Evolutionary conservation across 768 basidiomycete genomes (phyloP).

Genomic region (Agrocybe chaxingu): DNA sequence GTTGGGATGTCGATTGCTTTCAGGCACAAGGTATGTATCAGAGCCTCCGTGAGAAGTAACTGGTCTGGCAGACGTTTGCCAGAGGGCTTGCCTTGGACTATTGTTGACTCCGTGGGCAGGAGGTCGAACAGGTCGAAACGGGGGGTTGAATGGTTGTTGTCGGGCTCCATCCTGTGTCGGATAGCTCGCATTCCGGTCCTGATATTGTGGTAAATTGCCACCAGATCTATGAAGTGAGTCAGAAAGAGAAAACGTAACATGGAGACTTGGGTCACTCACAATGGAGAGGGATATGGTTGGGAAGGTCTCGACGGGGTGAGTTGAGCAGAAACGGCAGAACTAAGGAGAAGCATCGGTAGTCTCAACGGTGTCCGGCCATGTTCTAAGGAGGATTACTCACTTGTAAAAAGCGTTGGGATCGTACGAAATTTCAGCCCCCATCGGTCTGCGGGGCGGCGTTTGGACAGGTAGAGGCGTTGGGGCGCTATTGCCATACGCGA

Average conservation of each 20-base stretch:
- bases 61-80: slow-evolving; percentile 7
- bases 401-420: slow-evolving; percentile 52
- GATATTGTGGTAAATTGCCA: too few relatives aligned
- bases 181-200: too few relatives aligned
- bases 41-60: neutral
- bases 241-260: too few relatives aligned
- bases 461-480: slow-evolving; percentile 3
- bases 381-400: slow-evolving; percentile 27
- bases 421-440: slow-evolving; percentile 6
- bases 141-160: neutral
- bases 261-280: neutral
- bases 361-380: neutral
- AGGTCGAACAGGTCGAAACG: neutral
- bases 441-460: neutral
- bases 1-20: slow-evolving; percentile 1
- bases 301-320: slow-evolving; percentile 18
- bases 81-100: slow-evolving; percentile 2
- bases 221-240: too few relatives aligned
- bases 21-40: neutral
- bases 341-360: slow-evolving; percentile 16
- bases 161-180: neutral
- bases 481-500: slow-evolving; percentile 37
- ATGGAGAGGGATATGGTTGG: neutral
- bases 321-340: slow-evolving; percentile 54
- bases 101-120: neutral